Base-by-base conservation (phyloP, 176 grass and related monocot species). In the Lolium perenne region DNA sequence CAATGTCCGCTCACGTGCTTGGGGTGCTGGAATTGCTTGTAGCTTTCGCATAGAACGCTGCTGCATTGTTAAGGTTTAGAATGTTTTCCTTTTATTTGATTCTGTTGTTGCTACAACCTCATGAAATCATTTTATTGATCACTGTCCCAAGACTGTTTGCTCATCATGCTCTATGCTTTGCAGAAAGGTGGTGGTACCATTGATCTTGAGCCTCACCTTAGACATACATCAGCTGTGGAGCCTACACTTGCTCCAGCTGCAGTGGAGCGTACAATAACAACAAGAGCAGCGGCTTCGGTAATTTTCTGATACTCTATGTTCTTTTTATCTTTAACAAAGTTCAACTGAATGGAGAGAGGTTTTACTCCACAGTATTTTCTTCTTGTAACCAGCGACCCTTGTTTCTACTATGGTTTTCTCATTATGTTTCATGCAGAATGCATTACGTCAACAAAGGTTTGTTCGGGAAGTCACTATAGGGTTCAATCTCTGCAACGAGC, bases 1-100 rank as follows among this genome's bases (percentile, higher is more conserved):
- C 71, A 99, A 99, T 87, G 97, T 99, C 13, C 94, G 97, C 26
- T 99, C 97, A 71, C 97, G 97, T 86, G 97, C 97, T 80, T 99
- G 97, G 97, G 97, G 97, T 40, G 90, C 88, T 35, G 97, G 97
- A 61, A 96, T 99, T 91, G 92, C 86, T 76, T 99, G 97, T 87
- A 99, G 97, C 86, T 99, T 94, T 88, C 66, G 72, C 56, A 90
- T 99, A 80, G 97, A 99, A 84, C 80, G 80, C 84, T 95, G 91
- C 78, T 99, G 93, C 84, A 94, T 99, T 91, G 92, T 96, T 40
- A 99, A 99, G 94, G 97, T 95, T 45, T 93, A 38, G 11, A 77
- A 59, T 82, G 53, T 67, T 49, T 50, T 70, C 14, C 12, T 87
- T 74, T 72, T 54, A 68, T 76, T 40, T 17, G 63, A 51, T 68